These are phyloP conservation scores for Pseudocercospora eumusae DNA, from an alignment of 2,329 filamentous ascomycete genomes.

Conservation along the genomic window DNA sequence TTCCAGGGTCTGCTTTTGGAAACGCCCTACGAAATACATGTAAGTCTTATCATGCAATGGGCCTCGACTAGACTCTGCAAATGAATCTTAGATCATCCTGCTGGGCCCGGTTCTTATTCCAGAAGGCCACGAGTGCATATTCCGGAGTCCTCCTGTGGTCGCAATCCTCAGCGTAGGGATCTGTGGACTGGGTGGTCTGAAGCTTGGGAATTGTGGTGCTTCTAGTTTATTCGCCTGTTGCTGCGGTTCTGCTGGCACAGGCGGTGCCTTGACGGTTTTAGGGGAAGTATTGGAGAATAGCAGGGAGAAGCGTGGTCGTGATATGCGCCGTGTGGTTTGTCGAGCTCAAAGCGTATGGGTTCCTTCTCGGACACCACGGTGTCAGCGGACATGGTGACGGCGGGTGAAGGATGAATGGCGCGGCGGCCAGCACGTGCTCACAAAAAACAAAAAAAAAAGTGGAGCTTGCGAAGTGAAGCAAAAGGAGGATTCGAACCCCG, in stretches of 20 bases:
- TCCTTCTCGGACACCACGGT: conserved; percentile 57
- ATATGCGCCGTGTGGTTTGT: conserved; percentile 30
- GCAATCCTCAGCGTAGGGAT: conserved; percentile 67
- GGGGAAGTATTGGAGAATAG: conserved; percentile 36
- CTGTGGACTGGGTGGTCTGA: conserved; percentile 64
- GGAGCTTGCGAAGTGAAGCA: not conserved
- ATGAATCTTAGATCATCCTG: too few species aligned
- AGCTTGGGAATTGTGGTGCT: conserved; percentile 54
- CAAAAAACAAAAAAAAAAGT: not conserved
- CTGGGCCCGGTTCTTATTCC: too few species aligned
- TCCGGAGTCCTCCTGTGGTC: too few species aligned
- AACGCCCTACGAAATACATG: too few species aligned
- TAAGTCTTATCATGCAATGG: too few species aligned
- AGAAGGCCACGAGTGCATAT: too few species aligned
- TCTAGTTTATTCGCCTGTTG: conserved; percentile 32
- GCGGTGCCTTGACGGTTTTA: conserved; percentile 34
- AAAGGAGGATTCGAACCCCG: not conserved
- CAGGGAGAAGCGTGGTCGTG: conserved; percentile 34
- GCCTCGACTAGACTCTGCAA: too few species aligned
- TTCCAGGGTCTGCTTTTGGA: too few species aligned
- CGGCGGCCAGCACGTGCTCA: not conserved
- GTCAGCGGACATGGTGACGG: conserved; percentile 49
- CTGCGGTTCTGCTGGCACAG: conserved; percentile 40
- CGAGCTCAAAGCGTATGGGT: conserved; percentile 38
- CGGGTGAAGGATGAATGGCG: too few species aligned